A percentile compares a stretch with the other conserved stretches of the same genome.
Conservation (phyloP, 2,329 filamentous ascomycete species). For the Talaromyces sp. region DNA sequence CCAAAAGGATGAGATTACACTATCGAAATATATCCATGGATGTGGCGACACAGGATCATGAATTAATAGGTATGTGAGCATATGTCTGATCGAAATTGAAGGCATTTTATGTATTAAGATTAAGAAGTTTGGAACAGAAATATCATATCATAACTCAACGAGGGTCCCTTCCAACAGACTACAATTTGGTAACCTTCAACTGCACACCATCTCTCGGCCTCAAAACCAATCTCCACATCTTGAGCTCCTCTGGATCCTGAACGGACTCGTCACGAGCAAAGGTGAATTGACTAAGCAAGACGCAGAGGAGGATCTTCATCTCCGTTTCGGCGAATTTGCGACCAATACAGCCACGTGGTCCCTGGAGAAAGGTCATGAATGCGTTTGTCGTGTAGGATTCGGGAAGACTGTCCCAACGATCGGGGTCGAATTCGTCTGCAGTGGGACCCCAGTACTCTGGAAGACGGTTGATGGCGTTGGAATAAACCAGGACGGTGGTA, state of each 20-base stretch:
- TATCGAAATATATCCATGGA: not conserved
- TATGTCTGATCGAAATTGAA: not conserved
- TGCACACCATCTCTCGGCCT: constrained; percentile 46
- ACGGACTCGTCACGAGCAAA: constrained; percentile 39
- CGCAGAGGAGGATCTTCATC: constrained; percentile 38
- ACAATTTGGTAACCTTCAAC: constrained; percentile 35
- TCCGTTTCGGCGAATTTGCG: constrained; percentile 38
- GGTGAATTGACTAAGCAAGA: constrained; percentile 34
- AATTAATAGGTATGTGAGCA: too few relatives aligned
- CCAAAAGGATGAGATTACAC: too few relatives aligned
- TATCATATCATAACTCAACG: not conserved
- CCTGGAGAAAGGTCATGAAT: constrained; percentile 36
- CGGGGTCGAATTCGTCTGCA: constrained; percentile 44
- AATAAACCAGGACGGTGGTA: constrained; percentile 46
- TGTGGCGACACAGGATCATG: not conserved
- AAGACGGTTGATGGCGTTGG: constrained; percentile 45
- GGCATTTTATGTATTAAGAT: constrained; percentile 2
- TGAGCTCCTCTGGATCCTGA: constrained; percentile 47
- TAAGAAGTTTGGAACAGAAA: not conserved
- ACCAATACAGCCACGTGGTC: constrained; percentile 35
- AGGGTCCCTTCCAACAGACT: not conserved
- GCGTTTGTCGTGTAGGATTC: constrained; percentile 39
- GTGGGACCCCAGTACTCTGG: constrained; percentile 43
- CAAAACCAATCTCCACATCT: constrained; percentile 52
- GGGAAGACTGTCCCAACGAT: constrained; percentile 44